A percentile compares a stretch with the other conserved stretches of the same genome.
Evolutionary conservation across 805 yeast species (phyloP).

Genomic region (Suhomyces sp.): DNA sequence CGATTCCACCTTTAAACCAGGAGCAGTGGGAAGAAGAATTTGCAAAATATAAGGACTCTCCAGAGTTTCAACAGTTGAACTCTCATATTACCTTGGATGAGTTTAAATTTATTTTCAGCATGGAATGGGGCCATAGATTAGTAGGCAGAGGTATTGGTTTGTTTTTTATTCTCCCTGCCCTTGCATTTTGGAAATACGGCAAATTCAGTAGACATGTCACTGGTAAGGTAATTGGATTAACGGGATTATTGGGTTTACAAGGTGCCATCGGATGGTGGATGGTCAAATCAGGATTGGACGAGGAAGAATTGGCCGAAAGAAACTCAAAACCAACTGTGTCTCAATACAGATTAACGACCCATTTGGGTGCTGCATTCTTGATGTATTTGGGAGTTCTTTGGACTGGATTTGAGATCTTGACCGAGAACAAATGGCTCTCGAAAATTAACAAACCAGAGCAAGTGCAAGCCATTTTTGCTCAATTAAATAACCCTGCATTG

Average conservation of each 20-base stretch:
- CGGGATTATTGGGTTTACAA: slow-evolving; percentile 82
- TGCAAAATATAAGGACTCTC: slow-evolving; percentile 74
- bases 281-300: slow-evolving; percentile 94
- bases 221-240: slow-evolving; percentile 64
- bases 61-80: slow-evolving; percentile 87
- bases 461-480: slow-evolving; percentile 53
- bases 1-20: slow-evolving; percentile 82
- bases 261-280: slow-evolving; percentile 99
- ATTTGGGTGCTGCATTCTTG: slow-evolving; percentile 87
- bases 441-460: slow-evolving; percentile 44
- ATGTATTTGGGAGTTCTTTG: slow-evolving; percentile 87
- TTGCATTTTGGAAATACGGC: slow-evolving; percentile 69
- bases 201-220: slow-evolving; percentile 69
- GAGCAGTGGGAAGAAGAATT: slow-evolving; percentile 87
- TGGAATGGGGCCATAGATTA: slow-evolving; percentile 97
- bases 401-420: slow-evolving; percentile 82
- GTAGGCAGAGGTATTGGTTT: slow-evolving; percentile 91
- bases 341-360: slow-evolving; percentile 91
- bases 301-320: slow-evolving; percentile 70
- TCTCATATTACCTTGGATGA: slow-evolving; percentile 88
- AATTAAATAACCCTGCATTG: slow-evolving; percentile 62
- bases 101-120: slow-evolving; percentile 88
- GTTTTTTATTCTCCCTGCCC: slow-evolving; percentile 79
- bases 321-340: slow-evolving; percentile 96
- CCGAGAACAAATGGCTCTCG: slow-evolving; percentile 66